These are phyloP conservation scores for Kwoniella pini DNA, from an alignment of 768 basidiomycete species.

Conservation along the genomic window DNA sequence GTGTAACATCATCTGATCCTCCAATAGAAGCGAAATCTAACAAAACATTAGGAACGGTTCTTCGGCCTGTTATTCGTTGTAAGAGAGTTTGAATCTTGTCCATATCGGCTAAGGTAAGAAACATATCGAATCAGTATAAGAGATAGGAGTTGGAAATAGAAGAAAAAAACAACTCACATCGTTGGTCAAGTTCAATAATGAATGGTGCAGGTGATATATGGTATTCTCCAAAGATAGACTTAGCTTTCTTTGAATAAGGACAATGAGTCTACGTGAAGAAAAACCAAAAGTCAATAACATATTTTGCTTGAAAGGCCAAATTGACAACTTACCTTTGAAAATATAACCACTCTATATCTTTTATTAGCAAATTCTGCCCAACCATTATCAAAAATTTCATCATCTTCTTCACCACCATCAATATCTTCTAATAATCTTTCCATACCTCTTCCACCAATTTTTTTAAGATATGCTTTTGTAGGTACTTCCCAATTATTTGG, in stretches of 20 bases:
- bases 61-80: conserved; percentile 48
- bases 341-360: conserved; percentile 46
- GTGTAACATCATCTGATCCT: conserved; percentile 53
- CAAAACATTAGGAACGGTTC: conserved; percentile 54
- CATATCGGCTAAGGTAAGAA: conserved; percentile 43
- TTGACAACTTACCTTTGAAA: conserved; percentile 47
- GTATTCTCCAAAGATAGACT: conserved; percentile 46
- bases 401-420: conserved; percentile 32
- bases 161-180: conserved; percentile 36
- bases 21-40: conserved; percentile 52
- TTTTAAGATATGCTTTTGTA: conserved; percentile 25
- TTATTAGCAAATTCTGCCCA: conserved; percentile 48
- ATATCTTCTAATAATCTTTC: conserved; percentile 39
- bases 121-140: too few relatives aligned
- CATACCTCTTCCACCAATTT: conserved; percentile 36
- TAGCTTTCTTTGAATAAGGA: conserved; percentile 54
- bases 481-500: conserved; percentile 39
- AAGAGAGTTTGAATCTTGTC: conserved; percentile 46
- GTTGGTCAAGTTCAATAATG: conserved; percentile 53
- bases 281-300: not conserved
- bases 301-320: not conserved
- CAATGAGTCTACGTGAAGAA: conserved; percentile 48
- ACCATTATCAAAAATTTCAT: conserved; percentile 41
- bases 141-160: not conserved
- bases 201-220: conserved; percentile 44